A percentile compares a stretch with the other conserved stretches of the same genome.
Evolutionary conservation across 371 early-diverging fungal genomes (phyloP).

Genomic region (Syncephalastrum contaminatum): DNA sequence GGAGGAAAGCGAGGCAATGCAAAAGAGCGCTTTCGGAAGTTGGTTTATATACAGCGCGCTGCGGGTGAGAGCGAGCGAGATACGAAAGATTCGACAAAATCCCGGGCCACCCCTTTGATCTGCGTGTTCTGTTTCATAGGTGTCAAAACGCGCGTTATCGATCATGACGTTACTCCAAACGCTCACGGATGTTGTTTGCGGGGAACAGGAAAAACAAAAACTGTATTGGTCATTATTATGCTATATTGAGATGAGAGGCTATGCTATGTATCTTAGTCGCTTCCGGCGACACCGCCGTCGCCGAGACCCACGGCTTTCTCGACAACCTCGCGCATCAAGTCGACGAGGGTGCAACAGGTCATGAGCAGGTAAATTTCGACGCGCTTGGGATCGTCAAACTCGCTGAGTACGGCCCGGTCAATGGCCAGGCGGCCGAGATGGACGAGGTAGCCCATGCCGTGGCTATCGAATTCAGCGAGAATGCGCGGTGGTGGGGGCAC

Average conservation of each 20-base stretch:
- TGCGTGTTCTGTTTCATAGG: no score
- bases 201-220: no score
- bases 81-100: no score
- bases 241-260: no score
- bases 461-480: slow-evolving; percentile 48
- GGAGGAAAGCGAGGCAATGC: slow-evolving; percentile 1
- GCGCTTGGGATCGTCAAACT: slow-evolving; percentile 26
- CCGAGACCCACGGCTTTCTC: slow-evolving; percentile 49
- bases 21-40: neutral
- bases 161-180: no score
- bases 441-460: slow-evolving; percentile 47
- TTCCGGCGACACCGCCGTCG: slow-evolving; percentile 44
- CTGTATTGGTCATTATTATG: no score
- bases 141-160: no score
- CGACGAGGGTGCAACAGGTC: slow-evolving; percentile 47
- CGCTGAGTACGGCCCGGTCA: slow-evolving; percentile 24
- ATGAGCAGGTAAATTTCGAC: slow-evolving; percentile 39
- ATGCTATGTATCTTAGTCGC: slow-evolving; percentile 18
- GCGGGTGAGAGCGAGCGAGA: no score
- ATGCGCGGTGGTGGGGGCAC: slow-evolving; percentile 11
- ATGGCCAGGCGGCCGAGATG: slow-evolving; percentile 37
- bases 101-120: no score
- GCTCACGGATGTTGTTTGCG: no score
- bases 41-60: no score
- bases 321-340: slow-evolving; percentile 50